A percentile compares a stretch with the other conserved stretches of the same genome.
phyloP scores from a whole-genome alignment of 2,329 filamentous ascomycete species.

The Paecilomyces variotii region DNA sequence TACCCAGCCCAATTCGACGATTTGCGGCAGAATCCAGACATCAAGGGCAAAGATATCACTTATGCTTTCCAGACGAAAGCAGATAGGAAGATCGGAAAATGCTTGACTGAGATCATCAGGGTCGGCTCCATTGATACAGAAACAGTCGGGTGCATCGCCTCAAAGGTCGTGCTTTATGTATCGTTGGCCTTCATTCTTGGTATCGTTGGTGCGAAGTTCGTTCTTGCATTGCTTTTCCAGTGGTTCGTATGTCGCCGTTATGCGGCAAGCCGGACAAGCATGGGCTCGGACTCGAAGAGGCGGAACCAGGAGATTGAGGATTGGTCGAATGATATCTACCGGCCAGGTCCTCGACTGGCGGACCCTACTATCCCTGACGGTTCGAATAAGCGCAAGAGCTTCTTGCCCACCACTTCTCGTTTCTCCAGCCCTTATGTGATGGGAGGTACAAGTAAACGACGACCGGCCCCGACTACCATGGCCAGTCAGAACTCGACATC shows the following conservation, averaged over 20 bases:
- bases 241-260: constrained; percentile 91
- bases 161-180: constrained; percentile 91
- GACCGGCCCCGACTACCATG: constrained; percentile 78
- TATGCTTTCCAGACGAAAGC: constrained; percentile 69
- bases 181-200: constrained; percentile 86
- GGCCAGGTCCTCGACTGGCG: constrained; percentile 71
- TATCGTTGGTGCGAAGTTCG: constrained; percentile 77
- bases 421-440: constrained; percentile 86
- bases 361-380: constrained; percentile 67
- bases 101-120: constrained; percentile 87
- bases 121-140: constrained; percentile 94
- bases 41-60: constrained; percentile 82
- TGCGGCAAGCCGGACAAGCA: constrained; percentile 75
- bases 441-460: constrained; percentile 51
- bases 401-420: constrained; percentile 86
- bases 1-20: constrained; percentile 72
- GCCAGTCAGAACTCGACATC: constrained; percentile 75
- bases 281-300: constrained; percentile 71
- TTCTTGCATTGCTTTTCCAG: constrained; percentile 84
- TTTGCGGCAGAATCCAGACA: constrained; percentile 60
- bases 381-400: constrained; percentile 72
- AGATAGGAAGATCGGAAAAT: constrained; percentile 78
- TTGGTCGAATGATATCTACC: constrained; percentile 96
- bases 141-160: constrained; percentile 93
- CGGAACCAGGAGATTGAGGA: constrained; percentile 92